Evolutionary conservation across 1,139 yeast genomes (phyloP).

Genomic region (Spencermartinsiella ligniputridi): DNA sequence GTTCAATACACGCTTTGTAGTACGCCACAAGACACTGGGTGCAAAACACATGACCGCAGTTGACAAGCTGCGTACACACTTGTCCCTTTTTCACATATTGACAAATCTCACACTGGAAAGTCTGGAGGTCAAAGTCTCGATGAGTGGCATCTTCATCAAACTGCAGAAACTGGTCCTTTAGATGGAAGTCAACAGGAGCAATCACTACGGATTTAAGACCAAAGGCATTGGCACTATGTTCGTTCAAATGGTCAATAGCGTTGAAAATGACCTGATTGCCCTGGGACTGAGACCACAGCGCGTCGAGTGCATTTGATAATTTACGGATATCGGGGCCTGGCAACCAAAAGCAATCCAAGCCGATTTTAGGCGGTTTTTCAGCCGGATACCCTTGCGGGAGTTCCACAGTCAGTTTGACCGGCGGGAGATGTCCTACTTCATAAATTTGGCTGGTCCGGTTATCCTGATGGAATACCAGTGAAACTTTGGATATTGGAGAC

Average conservation of each 20-base stretch:
- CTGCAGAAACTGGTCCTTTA: slow-evolving; percentile 25
- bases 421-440: slow-evolving; percentile 23
- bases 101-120: slow-evolving; percentile 58
- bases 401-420: slow-evolving; percentile 18
- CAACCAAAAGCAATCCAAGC: slow-evolving; percentile 19
- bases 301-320: slow-evolving; percentile 22
- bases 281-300: slow-evolving; percentile 37
- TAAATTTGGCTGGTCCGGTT: slow-evolving; percentile 13
- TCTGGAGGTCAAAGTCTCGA: slow-evolving; percentile 36
- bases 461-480: slow-evolving; percentile 14
- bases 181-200: slow-evolving; percentile 1
- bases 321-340: slow-evolving; percentile 29
- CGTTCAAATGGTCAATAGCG: slow-evolving; percentile 44
- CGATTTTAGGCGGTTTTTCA: slow-evolving; percentile 22
- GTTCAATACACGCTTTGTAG: slow-evolving; percentile 42
- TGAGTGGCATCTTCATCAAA: slow-evolving; percentile 24
- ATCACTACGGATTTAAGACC: slow-evolving; percentile 5
- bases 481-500: slow-evolving; percentile 19
- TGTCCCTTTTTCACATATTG: slow-evolving; percentile 50
- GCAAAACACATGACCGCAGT: slow-evolving; percentile 55
- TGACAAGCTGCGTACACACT: slow-evolving; percentile 40
- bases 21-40: slow-evolving; percentile 46
- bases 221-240: slow-evolving; percentile 23
- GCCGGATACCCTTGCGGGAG: slow-evolving; percentile 23
- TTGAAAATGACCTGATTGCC: slow-evolving; percentile 43